These are phyloP conservation scores for Aspergillus vadensis DNA, from an alignment of 2,329 filamentous ascomycete species.

Conservation along the genomic window DNA sequence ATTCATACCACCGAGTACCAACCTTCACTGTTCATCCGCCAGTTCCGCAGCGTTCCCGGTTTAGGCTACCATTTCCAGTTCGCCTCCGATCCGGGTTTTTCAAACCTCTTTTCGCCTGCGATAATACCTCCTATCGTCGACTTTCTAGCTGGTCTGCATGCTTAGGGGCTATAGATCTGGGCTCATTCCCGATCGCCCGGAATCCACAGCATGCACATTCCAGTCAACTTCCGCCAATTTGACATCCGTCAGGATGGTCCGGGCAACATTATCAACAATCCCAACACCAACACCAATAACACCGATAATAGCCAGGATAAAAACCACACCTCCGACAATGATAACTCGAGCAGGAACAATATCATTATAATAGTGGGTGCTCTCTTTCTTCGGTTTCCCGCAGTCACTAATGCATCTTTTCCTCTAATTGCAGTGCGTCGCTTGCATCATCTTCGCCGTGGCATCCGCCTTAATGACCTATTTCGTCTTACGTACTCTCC, in stretches of 20 bases:
- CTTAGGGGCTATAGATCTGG: constrained; percentile 10
- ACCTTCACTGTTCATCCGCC: constrained; percentile 7
- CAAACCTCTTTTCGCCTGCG: not conserved
- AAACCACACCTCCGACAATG: not conserved
- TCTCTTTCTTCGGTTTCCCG: not conserved
- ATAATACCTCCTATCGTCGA: not conserved
- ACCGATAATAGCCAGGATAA: not conserved
- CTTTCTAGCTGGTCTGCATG: constrained; percentile 11
- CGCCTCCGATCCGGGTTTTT: not conserved
- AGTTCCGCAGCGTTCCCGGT: constrained; percentile 7
- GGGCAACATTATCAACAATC: not conserved
- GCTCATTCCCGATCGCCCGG: constrained; percentile 11
- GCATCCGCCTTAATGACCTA: constrained; percentile 34
- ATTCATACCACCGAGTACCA: constrained; percentile 1
- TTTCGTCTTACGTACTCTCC: constrained; percentile 46
- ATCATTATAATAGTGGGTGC: constrained; percentile 35
- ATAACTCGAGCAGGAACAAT: constrained; percentile 21
- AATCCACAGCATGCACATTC: constrained; percentile 25
- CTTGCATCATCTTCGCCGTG: constrained; percentile 36
- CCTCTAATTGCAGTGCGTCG: constrained; percentile 24
- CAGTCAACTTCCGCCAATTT: constrained; percentile 21
- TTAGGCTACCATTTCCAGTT: constrained; percentile 4
- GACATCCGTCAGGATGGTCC: constrained; percentile 19
- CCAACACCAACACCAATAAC: not conserved
- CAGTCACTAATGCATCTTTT: constrained; percentile 11